Evolutionary conservation across 1,139 yeast species (phyloP), one percentile per base, ranked within the genome.

Genomic region (Suhomyces bokatorum): DNA sequence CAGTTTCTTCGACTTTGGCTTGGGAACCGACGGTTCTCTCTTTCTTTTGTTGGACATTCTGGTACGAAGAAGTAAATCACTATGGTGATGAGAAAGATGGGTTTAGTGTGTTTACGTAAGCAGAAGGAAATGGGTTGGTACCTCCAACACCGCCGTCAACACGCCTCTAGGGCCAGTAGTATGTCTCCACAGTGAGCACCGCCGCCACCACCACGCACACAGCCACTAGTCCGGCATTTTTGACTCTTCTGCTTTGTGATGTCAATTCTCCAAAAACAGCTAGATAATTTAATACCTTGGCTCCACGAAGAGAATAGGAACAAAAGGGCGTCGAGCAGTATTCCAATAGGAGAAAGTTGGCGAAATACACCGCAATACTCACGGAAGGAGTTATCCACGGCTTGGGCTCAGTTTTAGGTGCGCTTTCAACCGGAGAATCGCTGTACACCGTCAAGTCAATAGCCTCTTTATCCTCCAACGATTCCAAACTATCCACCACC

Each of bases 1-100:
- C 35, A 48, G 55, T 46, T 55, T 59, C 42, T 57, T 60, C 8
- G 57, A 47, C 43, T 56, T 61, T 12, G 50, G 52, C 38, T 52
- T 47, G 34, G 50, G 46, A 20, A 49, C 53, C 13, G 51, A 45
- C 6, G 37, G 33, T 46, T 61, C 60, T 42, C 68, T 54, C 49
- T 63, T 65, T 44, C 55, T 50, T 38, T 51, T 54, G 28, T 40
- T 47, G 28, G 50, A 48, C 55, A 51, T 50, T 24, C 26, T 30
- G 4, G 15, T 30, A 3, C 3, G 17, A 2, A 5, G 16, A 30
- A 20, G 24, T 17, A 20, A 20, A 20, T 20, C 24, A 20, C 24
- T 20, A 20, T 20, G 24, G 24, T 20, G 38, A 35, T 35, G 38
- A 35, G 38, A 29, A 35, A 27, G 38, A 26, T 16, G 24, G 17